Percentiles rank a stretch among this genome's conserved stretches.
phyloP scores from a whole-genome alignment of 2,329 filamentous ascomycete genomes.

The Venturia effusa region DNA sequence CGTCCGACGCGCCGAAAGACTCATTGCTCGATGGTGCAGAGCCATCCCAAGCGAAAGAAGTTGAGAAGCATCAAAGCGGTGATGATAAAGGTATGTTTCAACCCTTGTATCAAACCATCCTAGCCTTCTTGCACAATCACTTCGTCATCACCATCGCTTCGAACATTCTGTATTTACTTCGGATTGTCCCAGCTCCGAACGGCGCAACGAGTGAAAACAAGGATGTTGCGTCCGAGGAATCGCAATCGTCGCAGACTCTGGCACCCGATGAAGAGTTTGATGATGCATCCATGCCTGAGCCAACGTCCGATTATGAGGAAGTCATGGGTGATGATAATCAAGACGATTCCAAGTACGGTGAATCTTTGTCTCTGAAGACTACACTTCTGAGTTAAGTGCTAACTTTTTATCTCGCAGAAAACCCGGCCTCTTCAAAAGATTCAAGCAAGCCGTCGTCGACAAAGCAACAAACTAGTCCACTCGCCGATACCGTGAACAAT shows the following conservation, averaged over 20 bases:
- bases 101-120: background rate
- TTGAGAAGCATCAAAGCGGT: background rate
- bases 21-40: background rate
- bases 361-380: background rate
- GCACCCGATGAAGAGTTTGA: background rate
- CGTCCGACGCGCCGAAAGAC: background rate
- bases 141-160: background rate
- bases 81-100: background rate
- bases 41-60: background rate
- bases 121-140: background rate
- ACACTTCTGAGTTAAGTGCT: background rate
- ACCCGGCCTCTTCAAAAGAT: background rate
- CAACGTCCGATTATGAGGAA: background rate
- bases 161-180: background rate
- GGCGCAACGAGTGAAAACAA: background rate
- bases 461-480: background rate
- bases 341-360: background rate
- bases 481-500: background rate
- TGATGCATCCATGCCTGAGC: background rate
- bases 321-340: background rate
- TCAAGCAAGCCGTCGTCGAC: slow-evolving; percentile 1
- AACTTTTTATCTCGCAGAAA: background rate
- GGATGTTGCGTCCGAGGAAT: background rate
- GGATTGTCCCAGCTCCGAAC: background rate
- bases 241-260: background rate